Conservation (phyloP, 2,329 filamentous ascomycete genomes). For the Cryphonectria naterciae region DNA sequence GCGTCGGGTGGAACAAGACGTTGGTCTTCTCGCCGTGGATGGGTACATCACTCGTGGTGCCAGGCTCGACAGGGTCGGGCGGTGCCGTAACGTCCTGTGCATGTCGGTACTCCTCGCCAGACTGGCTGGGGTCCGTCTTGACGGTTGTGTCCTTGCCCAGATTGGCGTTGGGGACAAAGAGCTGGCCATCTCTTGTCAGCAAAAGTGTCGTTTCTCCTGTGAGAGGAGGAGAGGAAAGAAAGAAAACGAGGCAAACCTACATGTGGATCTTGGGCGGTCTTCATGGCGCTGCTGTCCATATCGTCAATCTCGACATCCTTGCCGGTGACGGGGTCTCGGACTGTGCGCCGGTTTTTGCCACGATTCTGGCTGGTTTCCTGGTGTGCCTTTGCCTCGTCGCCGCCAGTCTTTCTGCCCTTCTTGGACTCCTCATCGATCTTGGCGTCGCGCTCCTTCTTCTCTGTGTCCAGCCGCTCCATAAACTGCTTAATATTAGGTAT, state of each 20-base stretch:
- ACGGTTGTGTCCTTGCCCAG: slow-evolving; percentile 74
- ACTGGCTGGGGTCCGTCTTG: slow-evolving; percentile 72
- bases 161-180: slow-evolving; percentile 90
- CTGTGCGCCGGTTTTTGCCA: slow-evolving; percentile 63
- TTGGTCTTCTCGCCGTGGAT: slow-evolving; percentile 97
- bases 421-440: slow-evolving; percentile 65
- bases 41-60: slow-evolving; percentile 88
- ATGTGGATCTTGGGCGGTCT: slow-evolving; percentile 72
- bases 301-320: slow-evolving; percentile 84
- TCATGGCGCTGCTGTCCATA: slow-evolving; percentile 62
- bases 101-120: slow-evolving; percentile 77
- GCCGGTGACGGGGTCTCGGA: slow-evolving; percentile 88
- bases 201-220: not conserved
- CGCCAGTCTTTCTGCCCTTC: slow-evolving; percentile 38
- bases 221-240: not conserved
- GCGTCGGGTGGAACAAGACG: slow-evolving; percentile 92
- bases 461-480: slow-evolving; percentile 73
- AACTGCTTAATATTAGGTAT: slow-evolving; percentile 89
- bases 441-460: slow-evolving; percentile 77
- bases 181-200: slow-evolving; percentile 43
- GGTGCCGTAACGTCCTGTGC: slow-evolving; percentile 90
- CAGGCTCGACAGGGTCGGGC: slow-evolving; percentile 80
- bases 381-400: slow-evolving; percentile 22
- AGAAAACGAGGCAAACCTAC: slow-evolving; percentile 45
- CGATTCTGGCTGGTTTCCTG: slow-evolving; percentile 44